Percentiles rank a stretch among this genome's conserved stretches.
phyloP scores from a whole-genome alignment of 2,329 filamentous ascomycete genomes.

The Tolypocladium pustulatum region DNA sequence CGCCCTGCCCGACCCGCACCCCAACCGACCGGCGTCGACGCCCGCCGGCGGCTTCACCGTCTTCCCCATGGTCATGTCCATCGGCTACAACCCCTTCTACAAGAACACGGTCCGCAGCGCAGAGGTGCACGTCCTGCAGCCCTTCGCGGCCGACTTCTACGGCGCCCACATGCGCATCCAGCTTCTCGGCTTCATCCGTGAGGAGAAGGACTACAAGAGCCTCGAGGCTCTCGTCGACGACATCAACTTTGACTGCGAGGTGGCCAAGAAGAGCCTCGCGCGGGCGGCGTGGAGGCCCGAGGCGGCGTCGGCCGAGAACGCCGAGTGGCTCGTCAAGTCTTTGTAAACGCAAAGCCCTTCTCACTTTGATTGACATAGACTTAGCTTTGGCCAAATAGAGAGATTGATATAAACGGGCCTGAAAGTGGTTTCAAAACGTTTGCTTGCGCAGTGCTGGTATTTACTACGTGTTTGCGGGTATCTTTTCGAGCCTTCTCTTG shows the following conservation, averaged over 20 bases:
- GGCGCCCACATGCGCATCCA: slow-evolving; percentile 66
- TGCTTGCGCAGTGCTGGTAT: not conserved
- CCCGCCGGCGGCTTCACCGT: slow-evolving; percentile 26
- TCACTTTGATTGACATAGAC: not conserved
- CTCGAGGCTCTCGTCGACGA: slow-evolving; percentile 78
- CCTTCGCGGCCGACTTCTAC: slow-evolving; percentile 77
- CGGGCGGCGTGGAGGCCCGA: slow-evolving; percentile 49
- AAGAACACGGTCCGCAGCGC: slow-evolving; percentile 79
- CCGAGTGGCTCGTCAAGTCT: slow-evolving; percentile 27
- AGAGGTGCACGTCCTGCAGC: slow-evolving; percentile 80
- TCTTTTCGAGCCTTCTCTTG: not conserved
- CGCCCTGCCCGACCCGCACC: slow-evolving; percentile 39
- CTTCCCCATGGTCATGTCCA: slow-evolving; percentile 84
- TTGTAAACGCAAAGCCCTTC: slow-evolving; percentile 3
- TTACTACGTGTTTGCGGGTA: slow-evolving; percentile 2
- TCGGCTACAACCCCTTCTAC: slow-evolving; percentile 97
- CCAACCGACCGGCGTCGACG: slow-evolving; percentile 20
- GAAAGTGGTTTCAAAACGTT: not conserved
- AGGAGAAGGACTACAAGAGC: slow-evolving; percentile 79
- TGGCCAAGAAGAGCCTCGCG: slow-evolving; percentile 62
- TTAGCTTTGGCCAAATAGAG: not conserved
- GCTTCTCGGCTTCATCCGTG: slow-evolving; percentile 78
- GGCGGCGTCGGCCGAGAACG: slow-evolving; percentile 18
- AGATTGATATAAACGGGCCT: not conserved
- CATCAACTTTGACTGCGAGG: slow-evolving; percentile 80